These are phyloP conservation scores for Lasiosphaeriaceae sp. DNA, from an alignment of 495 filamentous ascomycete species.

Conservation along the genomic window DNA sequence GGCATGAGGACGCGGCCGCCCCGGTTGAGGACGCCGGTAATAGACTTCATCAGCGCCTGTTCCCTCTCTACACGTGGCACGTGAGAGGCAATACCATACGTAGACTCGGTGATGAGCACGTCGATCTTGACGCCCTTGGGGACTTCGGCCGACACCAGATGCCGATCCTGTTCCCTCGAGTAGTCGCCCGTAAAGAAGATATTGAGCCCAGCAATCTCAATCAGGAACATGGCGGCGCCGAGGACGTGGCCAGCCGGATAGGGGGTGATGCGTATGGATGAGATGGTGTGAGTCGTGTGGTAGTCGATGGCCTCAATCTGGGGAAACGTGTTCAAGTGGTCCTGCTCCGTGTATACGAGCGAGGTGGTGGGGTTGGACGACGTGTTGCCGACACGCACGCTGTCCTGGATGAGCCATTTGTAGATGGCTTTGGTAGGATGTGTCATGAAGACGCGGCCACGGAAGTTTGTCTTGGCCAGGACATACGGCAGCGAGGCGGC, in stretches of 20 bases:
- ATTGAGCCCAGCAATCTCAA: conserved; percentile 93
- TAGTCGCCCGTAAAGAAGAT: conserved; percentile 98
- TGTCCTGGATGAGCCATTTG: conserved; percentile 98
- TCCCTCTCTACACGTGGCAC: conserved; percentile 86
- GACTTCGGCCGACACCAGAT: conserved; percentile 87
- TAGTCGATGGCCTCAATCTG: conserved; percentile 97
- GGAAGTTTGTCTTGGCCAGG: conserved; percentile 95
- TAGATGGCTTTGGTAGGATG: conserved; percentile 99
- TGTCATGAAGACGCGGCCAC: conserved; percentile 96
- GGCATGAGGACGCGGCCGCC: conserved; percentile 92
- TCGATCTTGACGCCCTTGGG: conserved; percentile 84
- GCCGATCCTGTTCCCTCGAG: conserved; percentile 87
- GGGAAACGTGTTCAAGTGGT: conserved; percentile 88
- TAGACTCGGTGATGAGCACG: conserved; percentile 94
- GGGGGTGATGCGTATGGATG: conserved; percentile 91
- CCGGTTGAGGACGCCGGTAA: conserved; percentile 82
- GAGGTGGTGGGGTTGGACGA: conserved; percentile 69
- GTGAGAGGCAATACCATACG: conserved; percentile 90
- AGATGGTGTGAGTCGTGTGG: conserved; percentile 94
- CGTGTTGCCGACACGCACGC: conserved; percentile 80
- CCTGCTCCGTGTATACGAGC: conserved; percentile 87
- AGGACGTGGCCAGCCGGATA: conserved; percentile 96
- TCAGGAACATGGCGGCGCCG: conserved; percentile 96
- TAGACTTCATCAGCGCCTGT: conserved; percentile 87
- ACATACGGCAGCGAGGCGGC: conserved; percentile 95